A percentile compares a stretch with the other conserved stretches of the same genome.
Evolutionary conservation across 345 rosid species (phyloP).

Genomic region (Clausena lansium): DNA sequence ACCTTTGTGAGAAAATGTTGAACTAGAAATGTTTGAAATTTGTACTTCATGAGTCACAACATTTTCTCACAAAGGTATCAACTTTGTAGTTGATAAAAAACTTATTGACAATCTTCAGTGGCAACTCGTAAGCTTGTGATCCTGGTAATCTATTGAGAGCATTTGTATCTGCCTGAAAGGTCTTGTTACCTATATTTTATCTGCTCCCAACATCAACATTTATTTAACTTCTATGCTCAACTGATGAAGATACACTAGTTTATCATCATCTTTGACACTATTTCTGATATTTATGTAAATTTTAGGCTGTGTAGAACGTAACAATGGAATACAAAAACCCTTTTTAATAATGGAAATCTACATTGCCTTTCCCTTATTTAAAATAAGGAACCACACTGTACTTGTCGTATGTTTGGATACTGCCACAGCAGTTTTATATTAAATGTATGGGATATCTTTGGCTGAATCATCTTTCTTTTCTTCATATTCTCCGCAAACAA

Average conservation of each 20-base stretch:
- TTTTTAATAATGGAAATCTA: background rate
- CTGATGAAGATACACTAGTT: constrained; percentile 1
- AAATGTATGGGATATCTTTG: background rate
- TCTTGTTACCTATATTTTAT: background rate
- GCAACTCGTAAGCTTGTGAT: background rate
- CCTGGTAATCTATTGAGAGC: background rate
- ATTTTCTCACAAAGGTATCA: no score
- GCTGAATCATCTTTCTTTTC: background rate
- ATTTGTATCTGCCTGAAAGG: background rate
- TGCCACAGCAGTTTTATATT: background rate
- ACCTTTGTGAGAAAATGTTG: no score
- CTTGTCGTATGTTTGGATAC: background rate
- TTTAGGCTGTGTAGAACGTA: background rate
- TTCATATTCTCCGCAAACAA: background rate
- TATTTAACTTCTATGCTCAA: background rate
- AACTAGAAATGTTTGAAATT: no score
- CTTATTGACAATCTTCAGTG: background rate
- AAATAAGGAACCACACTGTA: background rate
- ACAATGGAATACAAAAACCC: background rate
- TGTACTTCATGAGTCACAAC: no score
- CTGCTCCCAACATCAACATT: background rate
- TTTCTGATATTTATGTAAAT: background rate
- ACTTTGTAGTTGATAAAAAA: background rate
- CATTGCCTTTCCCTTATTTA: background rate
- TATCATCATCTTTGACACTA: background rate